phyloP scores from a whole-genome alignment of 495 filamentous ascomycete species.

The Podospora sp. region DNA sequence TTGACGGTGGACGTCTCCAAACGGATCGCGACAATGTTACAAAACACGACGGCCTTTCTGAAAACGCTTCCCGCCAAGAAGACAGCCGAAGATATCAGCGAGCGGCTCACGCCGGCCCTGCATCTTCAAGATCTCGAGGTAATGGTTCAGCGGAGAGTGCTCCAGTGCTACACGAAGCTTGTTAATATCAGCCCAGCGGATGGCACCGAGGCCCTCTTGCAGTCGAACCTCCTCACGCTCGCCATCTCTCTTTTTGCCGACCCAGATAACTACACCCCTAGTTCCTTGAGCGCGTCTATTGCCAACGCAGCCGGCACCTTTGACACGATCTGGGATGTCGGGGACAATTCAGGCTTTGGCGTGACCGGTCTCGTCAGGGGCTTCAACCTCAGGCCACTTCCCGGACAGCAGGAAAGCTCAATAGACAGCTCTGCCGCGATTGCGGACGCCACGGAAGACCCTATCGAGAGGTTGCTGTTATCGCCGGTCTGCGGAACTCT shows the following conservation, averaged over 20 bases:
- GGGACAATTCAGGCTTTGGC: slow-evolving; percentile 92
- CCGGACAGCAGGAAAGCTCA: slow-evolving; percentile 67
- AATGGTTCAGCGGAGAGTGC: slow-evolving; percentile 89
- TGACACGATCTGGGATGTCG: slow-evolving; percentile 91
- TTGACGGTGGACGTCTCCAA: slow-evolving; percentile 95
- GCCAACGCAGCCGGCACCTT: slow-evolving; percentile 88
- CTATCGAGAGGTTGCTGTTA: slow-evolving; percentile 67
- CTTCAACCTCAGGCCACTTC: slow-evolving; percentile 69
- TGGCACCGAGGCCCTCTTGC: slow-evolving; percentile 79
- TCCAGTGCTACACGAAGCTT: slow-evolving; percentile 92
- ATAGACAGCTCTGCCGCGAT: slow-evolving; percentile 62
- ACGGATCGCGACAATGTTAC: slow-evolving; percentile 88
- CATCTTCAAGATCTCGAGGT: slow-evolving; percentile 89
- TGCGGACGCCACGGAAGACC: slow-evolving; percentile 64
- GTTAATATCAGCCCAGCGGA: slow-evolving; percentile 81
- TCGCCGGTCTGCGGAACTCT: slow-evolving; percentile 80
- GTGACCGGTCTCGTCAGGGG: slow-evolving; percentile 82
- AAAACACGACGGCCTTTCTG: slow-evolving; percentile 88
- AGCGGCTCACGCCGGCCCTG: slow-evolving; percentile 81
- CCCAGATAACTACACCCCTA: slow-evolving; percentile 82
- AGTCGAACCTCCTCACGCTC: slow-evolving; percentile 91
- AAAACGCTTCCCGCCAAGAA: slow-evolving; percentile 81
- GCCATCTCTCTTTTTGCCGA: slow-evolving; percentile 92
- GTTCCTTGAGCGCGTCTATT: slow-evolving; percentile 87
- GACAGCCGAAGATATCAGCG: slow-evolving; percentile 81